Percentiles rank a stretch among this genome's conserved stretches.
These are phyloP conservation scores for Castanea mollissima DNA, from an alignment of 306 rosid species.

Conservation along the genomic window DNA sequence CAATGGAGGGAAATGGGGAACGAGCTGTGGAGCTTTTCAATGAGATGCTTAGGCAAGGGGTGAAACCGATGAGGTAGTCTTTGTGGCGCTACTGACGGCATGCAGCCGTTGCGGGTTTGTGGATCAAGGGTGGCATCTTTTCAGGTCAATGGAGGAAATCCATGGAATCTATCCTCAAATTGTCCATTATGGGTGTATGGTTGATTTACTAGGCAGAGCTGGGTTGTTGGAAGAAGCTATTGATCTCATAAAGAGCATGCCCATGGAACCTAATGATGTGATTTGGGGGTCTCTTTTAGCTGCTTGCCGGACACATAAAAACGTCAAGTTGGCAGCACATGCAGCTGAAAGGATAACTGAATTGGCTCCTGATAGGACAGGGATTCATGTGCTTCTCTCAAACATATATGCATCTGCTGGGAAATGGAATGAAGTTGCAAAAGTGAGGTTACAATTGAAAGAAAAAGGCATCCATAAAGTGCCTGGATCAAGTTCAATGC, in stretches of 20 bases:
- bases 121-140: conserved; percentile 55
- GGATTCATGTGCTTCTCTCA: conserved; percentile 62
- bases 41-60: conserved; percentile 57
- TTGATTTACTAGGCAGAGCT: conserved; percentile 74
- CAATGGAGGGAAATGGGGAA: conserved; percentile 65
- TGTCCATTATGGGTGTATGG: conserved; percentile 80
- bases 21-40: conserved; percentile 53
- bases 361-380: conserved; percentile 50
- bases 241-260: conserved; percentile 62
- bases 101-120: conserved; percentile 70
- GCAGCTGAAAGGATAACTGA: conserved; percentile 52
- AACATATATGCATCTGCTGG: conserved; percentile 76
- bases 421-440: conserved; percentile 76
- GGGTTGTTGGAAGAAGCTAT: conserved; percentile 66
- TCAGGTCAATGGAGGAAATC: conserved; percentile 49
- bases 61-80: conserved; percentile 58
- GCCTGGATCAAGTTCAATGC: conserved; percentile 68
- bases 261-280: conserved; percentile 69
- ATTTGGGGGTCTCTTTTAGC: conserved; percentile 79
- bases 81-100: conserved; percentile 68
- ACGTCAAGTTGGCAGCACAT: conserved; percentile 51
- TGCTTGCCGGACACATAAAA: conserved; percentile 65
- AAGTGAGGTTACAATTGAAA: conserved; percentile 71
- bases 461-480: conserved; percentile 58
- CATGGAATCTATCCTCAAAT: conserved; percentile 53